Evolutionary conservation across 75 land plant genomes (phyloP).

Genomic region (Picea glauca): DNA sequence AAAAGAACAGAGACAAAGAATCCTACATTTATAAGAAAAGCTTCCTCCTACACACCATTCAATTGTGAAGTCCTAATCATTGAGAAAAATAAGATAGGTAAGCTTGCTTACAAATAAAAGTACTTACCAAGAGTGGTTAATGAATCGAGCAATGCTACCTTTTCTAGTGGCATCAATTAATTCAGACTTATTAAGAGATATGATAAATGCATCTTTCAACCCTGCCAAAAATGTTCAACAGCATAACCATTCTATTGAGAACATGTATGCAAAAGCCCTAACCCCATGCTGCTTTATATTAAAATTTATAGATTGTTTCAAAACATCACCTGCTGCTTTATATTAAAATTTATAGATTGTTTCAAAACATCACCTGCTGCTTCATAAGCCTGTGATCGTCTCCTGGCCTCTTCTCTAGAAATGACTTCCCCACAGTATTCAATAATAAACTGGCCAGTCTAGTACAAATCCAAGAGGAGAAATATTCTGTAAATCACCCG

Average conservation of each 20-base stretch:
- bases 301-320: not conserved
- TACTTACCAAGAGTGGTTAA: constrained; percentile 88
- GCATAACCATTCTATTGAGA: constrained; percentile 6
- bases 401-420: constrained; percentile 61
- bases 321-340: constrained; percentile 58
- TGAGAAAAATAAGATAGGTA: not conserved
- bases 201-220: constrained; percentile 71
- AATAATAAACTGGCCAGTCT: constrained; percentile 79
- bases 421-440: constrained; percentile 95
- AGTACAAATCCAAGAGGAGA: not conserved
- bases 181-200: constrained; percentile 62
- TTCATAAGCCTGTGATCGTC: constrained; percentile 64
- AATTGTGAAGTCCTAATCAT: not conserved
- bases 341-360: constrained; percentile 6
- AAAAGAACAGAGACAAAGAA: not conserved
- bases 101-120: not conserved
- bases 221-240: constrained; percentile 36
- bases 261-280: not conserved
- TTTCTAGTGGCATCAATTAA: constrained; percentile 82
- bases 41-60: not conserved
- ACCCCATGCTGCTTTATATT: too few relatives aligned
- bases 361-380: constrained; percentile 42
- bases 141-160: constrained; percentile 87
- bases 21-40: not conserved
- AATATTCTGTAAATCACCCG: not conserved